Evolutionary conservation across 495 filamentous ascomycete species (phyloP).

Genomic region (Astrocystis sublimbata): DNA sequence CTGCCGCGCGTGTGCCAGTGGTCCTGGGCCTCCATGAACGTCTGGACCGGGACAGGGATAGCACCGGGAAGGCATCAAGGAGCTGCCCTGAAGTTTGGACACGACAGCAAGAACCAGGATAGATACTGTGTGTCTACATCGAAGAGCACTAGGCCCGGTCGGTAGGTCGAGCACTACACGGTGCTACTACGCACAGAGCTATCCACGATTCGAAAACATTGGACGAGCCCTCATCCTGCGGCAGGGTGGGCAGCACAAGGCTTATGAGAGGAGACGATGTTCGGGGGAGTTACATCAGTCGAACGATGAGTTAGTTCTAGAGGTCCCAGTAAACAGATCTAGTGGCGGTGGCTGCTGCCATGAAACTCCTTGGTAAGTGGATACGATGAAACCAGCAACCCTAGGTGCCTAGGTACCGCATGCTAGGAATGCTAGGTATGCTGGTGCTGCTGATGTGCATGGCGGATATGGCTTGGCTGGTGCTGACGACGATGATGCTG

Average conservation of each 20-base stretch:
- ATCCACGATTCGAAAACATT: conserved; percentile 21
- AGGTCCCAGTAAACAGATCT: conserved; percentile 30
- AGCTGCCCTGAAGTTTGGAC: conserved; percentile 28
- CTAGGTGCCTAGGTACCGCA: conserved; percentile 13
- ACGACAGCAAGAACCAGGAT: conserved; percentile 20
- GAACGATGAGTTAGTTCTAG: conserved; percentile 34
- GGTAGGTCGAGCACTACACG: conserved; percentile 16
- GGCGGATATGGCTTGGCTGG: conserved; percentile 30
- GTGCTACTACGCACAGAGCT: conserved; percentile 19
- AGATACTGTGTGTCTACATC: neutral
- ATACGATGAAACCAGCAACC: conserved; percentile 32
- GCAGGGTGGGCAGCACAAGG: conserved; percentile 26
- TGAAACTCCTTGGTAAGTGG: conserved; percentile 29
- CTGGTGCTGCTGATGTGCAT: conserved; percentile 31
- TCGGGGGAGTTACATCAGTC: conserved; percentile 32
- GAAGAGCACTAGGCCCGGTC: neutral
- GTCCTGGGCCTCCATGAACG: conserved; percentile 19
- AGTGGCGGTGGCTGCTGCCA: conserved; percentile 37
- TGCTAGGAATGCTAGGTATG: too few relatives aligned
- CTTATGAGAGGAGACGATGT: conserved; percentile 24
- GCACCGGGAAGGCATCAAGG: conserved; percentile 28
- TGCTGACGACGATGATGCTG: conserved; percentile 30
- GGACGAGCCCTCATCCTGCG: conserved; percentile 16
- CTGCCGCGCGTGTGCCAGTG: too few relatives aligned
- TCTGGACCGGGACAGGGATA: conserved; percentile 20